Evolutionary conservation across 805 yeast genomes (phyloP), one percentile per base, ranked within the genome.

Genomic region (Candida arabinofermentans): DNA sequence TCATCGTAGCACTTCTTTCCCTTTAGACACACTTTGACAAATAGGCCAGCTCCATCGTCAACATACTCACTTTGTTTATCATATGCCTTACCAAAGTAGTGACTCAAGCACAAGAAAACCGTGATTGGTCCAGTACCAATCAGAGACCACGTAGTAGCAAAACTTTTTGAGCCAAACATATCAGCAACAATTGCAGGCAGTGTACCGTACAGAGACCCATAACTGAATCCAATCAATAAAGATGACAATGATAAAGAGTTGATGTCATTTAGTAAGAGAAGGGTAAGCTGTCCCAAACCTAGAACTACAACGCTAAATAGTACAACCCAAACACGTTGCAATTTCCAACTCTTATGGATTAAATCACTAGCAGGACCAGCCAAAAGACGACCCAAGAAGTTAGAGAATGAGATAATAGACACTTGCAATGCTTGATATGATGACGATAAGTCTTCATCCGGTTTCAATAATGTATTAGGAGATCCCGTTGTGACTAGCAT

Each of bases 151-250:
- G 82, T 71, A 0, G 90, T 82, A 18, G 88, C 79, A 57, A 83
- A 85, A 0, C 79, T 73, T 6, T 64, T 69, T 0, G 86, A 73
- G 2, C 90, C 90, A 63, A 83, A 83, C 12, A 70, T 65, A 48
- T 85, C 95, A 0, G 89, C 89, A 23, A 83, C 70, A 2, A 83
- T 71, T 1, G 90, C 83, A 3, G 95, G 95, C 57, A 80, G 81
- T 0, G 83, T 75, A 0, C 91, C 91, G 63, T 81, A 83, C 3
- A 77, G 61, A 22, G 83, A 67, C 0, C 95, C 95, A 62, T 82
- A 85, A 17, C 86, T 73, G 24, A 70, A 65, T 0, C 93, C 93
- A 40, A 77, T 69, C 4, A 80, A 54, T 3, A 71, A 62, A 0
- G 89, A 81, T 2, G 82, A 62, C 2, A 73, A 10, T 0, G 74